Conservation (phyloP, 2,329 filamentous ascomycete genomes). For the Nigrograna mackinnonii region DNA sequence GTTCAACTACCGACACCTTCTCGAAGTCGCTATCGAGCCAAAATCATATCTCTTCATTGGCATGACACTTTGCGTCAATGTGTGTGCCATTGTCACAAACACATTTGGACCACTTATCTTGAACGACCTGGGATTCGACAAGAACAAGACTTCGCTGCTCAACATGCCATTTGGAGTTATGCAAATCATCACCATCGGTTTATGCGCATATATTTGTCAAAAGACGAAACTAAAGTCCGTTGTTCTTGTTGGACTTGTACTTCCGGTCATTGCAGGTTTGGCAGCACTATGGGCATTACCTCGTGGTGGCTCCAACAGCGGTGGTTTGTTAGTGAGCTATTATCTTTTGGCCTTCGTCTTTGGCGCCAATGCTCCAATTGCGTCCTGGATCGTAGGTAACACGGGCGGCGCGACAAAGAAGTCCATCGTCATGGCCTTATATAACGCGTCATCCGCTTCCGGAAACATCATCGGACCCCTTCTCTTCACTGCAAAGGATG, state of each 20-base stretch:
- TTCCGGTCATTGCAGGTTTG: conserved; percentile 61
- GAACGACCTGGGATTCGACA: conserved; percentile 59
- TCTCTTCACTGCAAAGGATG: conserved; percentile 64
- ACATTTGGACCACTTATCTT: conserved; percentile 65
- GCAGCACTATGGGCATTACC: conserved; percentile 57
- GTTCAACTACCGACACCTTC: conserved; percentile 58
- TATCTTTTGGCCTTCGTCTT: conserved; percentile 65
- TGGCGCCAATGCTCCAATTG: conserved; percentile 63
- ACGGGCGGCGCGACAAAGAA: conserved; percentile 72
- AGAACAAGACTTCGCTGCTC: conserved; percentile 61
- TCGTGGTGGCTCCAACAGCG: conserved; percentile 51
- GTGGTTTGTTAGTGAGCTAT: conserved; percentile 59
- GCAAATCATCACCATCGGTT: conserved; percentile 63
- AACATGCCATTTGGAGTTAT: conserved; percentile 65
- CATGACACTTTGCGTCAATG: no score
- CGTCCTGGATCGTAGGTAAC: conserved; percentile 65
- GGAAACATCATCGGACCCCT: conserved; percentile 70
- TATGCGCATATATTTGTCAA: conserved; percentile 60
- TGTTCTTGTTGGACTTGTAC: conserved; percentile 57
- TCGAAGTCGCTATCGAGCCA: no score
- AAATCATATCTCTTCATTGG: no score
- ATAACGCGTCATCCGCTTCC: conserved; percentile 67
- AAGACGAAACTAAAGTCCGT: conserved; percentile 59
- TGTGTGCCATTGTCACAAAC: no score
- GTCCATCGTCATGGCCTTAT: conserved; percentile 65